A percentile compares a stretch with the other conserved stretches of the same genome.
Evolutionary conservation across 371 early-diverging fungal genomes (phyloP).

Genomic region (Smittium culicis): DNA sequence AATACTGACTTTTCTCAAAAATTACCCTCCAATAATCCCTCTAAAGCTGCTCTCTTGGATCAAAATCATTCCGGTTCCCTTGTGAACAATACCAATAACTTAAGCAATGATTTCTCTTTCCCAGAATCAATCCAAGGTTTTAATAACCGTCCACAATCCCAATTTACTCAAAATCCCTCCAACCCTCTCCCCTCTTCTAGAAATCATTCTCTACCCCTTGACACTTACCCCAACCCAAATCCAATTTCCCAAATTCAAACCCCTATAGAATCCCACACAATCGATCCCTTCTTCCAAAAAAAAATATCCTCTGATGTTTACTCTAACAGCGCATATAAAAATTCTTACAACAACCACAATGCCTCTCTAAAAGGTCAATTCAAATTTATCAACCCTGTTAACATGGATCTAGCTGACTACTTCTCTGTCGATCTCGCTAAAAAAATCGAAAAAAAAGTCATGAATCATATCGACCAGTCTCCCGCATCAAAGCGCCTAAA

Average conservation of each 20-base stretch:
- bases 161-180: not conserved
- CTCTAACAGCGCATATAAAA: not conserved
- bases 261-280: not conserved
- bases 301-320: not conserved
- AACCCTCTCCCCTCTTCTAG: not conserved
- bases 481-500: not conserved
- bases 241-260: not conserved
- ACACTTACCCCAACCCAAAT: not conserved
- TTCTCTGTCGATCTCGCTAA: not conserved
- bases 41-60: not conserved
- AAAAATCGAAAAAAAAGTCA: not conserved
- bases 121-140: not conserved
- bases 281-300: not conserved
- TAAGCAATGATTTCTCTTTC: not conserved
- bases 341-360: not conserved
- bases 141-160: no score
- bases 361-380: not conserved
- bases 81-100: no score
- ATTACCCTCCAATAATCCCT: not conserved
- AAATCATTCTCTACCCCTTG: not conserved
- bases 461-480: not conserved
- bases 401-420: not conserved
- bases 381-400: not conserved
- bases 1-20: not conserved
- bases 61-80: no score